Evolutionary conservation across 352 stramenopile genomes (phyloP), one percentile per base, ranked within the genome.

Genomic region (Pythium insidiosum): DNA sequence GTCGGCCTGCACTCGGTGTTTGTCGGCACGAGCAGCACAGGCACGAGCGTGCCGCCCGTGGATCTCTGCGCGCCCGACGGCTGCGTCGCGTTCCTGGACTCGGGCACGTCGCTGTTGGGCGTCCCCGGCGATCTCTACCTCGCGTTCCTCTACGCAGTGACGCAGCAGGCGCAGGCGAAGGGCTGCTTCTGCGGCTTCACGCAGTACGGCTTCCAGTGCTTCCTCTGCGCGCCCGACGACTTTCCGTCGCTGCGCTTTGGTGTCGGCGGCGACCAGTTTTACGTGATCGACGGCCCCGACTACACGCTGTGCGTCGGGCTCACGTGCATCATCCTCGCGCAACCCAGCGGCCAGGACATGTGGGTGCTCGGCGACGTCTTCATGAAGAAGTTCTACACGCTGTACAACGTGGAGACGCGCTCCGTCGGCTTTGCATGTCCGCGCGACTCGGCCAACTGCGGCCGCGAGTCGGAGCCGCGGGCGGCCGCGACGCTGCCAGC

Each of bases 341-440:
- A 90, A 40, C 73, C 76, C 5, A 87, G 73, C 37, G 75, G 78
- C 0, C 78, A 88, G 45, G 74, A 90, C 30, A 85, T 98, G 52
- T 99, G 94, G 94, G 98, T 99, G 58, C 82, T 99, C 22, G 96
- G 93, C 19, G 93, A 98, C 39, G 84, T 97, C 13, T 97, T 98
- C 57, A 96, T 98, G 80, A 88, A 95, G 51, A 96, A 96, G 57
- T 97, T 95, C 57, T 95, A 96, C 71, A 92, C 84, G 38, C 65
- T 97, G 13, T 97, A 97, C 53, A 81, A 97, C 61, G 87, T 90
- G 15, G 47, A 77, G 39, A 80, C 84, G 30, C 84, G 92, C 50
- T 75, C 80, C 36, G 63, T 96, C 33, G 85, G 78, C 5, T 93
- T 97, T 47, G 84, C 87, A 13, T 90, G 78, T 28, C 37, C 73